Conservation (phyloP, 371 early-diverging fungal genomes). For the Mucor saturninus region DNA sequence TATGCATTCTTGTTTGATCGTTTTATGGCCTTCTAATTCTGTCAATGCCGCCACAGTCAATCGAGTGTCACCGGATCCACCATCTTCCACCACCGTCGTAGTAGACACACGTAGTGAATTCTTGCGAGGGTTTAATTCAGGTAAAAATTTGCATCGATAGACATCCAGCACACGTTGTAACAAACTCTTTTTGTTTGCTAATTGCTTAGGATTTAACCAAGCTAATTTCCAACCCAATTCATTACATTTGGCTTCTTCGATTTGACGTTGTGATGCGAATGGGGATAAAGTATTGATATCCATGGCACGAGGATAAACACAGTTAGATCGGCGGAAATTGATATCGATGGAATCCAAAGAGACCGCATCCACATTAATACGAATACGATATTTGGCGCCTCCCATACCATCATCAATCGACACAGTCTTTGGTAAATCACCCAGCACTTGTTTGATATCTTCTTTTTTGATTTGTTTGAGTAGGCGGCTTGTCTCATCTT, state of each 20-base stretch:
- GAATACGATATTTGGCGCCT: constrained; percentile 35
- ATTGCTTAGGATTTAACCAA: constrained; percentile 55
- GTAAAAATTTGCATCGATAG: constrained; percentile 48
- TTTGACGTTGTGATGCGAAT: constrained; percentile 38
- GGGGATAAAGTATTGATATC: constrained; percentile 33
- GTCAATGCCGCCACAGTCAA: constrained; percentile 27
- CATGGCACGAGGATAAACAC: constrained; percentile 55
- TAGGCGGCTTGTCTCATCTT: not conserved
- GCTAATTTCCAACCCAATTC: constrained; percentile 58
- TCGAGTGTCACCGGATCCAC: not conserved
- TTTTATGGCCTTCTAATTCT: not conserved
- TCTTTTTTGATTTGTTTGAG: constrained; percentile 5
- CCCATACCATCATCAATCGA: constrained; percentile 32
- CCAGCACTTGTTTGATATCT: constrained; percentile 5
- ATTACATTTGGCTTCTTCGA: constrained; percentile 54
- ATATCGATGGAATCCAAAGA: constrained; percentile 45
- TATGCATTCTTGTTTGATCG: too few species aligned
- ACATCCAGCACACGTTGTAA: constrained; percentile 54
- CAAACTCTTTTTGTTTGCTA: constrained; percentile 49
- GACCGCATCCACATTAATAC: constrained; percentile 53
- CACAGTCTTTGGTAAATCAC: constrained; percentile 31
- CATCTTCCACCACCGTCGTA: constrained; percentile 6
- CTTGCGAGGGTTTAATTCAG: constrained; percentile 45
- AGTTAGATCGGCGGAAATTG: constrained; percentile 46
- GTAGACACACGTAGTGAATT: constrained; percentile 39